phyloP scores from a whole-genome alignment of 768 basidiomycete genomes.

The Macrolepiota dolichaula region DNA sequence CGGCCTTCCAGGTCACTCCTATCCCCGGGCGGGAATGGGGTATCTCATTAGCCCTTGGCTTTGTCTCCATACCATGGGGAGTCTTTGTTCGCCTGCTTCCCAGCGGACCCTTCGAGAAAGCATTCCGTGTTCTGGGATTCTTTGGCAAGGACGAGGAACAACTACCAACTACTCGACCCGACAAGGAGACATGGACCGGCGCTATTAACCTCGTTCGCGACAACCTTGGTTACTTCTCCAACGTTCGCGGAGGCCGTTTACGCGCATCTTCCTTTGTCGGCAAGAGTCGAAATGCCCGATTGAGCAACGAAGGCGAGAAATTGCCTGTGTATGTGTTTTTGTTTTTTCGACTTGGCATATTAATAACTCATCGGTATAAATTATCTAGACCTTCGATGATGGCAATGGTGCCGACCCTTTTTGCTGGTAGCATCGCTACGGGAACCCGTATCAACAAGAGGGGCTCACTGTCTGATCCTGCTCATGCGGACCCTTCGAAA shows the following conservation, averaged over 20 bases:
- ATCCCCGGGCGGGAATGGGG: slow-evolving; percentile 89
- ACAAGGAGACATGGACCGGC: slow-evolving; percentile 67
- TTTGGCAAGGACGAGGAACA: slow-evolving; percentile 60
- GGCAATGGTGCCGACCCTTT: slow-evolving; percentile 53
- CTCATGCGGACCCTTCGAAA: slow-evolving; percentile 71
- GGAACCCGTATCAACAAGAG: slow-evolving; percentile 53
- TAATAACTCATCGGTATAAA: slow-evolving; percentile 7
- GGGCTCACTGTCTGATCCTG: slow-evolving; percentile 69
- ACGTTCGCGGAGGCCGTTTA: slow-evolving; percentile 85
- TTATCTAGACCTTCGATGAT: slow-evolving; percentile 26
- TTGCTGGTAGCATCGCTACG: slow-evolving; percentile 50
- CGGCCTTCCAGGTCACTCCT: slow-evolving; percentile 84
- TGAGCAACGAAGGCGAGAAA: slow-evolving; percentile 45
- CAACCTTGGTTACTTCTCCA: slow-evolving; percentile 79
- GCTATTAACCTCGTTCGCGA: slow-evolving; percentile 83
- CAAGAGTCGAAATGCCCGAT: slow-evolving; percentile 68
- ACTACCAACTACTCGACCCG: slow-evolving; percentile 61
- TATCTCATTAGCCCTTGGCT: slow-evolving; percentile 83
- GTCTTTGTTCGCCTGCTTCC: slow-evolving; percentile 78
- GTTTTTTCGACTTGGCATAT: background rate
- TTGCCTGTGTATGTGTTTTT: slow-evolving; percentile 39
- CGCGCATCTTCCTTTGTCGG: slow-evolving; percentile 82
- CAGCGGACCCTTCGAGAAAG: slow-evolving; percentile 68
- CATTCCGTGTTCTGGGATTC: slow-evolving; percentile 48
- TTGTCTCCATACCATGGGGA: slow-evolving; percentile 87